Evolutionary conservation across 805 yeast genomes (phyloP).

Genomic region (Lipomyces sp.): DNA sequence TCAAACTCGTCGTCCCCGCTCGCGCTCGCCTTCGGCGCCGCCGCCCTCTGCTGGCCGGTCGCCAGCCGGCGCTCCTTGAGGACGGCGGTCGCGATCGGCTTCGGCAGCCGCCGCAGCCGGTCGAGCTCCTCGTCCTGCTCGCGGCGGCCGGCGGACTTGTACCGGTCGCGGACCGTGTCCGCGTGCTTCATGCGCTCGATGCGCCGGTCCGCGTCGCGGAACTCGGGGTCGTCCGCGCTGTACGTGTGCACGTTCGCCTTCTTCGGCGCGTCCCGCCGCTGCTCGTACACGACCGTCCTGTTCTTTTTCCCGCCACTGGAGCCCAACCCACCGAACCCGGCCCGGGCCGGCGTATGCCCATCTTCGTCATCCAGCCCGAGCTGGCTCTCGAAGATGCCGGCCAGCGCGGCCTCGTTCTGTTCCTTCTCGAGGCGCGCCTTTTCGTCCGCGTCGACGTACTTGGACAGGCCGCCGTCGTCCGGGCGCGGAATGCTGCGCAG

Average conservation of each 20-base stretch:
- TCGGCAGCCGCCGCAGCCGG: constrained; percentile 20
- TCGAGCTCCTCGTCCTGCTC: constrained; percentile 22
- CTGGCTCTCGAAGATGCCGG: constrained; percentile 19
- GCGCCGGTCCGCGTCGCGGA: constrained; percentile 14
- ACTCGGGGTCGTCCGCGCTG: constrained; percentile 17
- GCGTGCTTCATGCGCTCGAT: constrained; percentile 16
- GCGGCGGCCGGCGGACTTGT: constrained; percentile 4
- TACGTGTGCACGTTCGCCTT: constrained; percentile 6
- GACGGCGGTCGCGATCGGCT: constrained; percentile 13
- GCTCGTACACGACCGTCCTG: not conserved
- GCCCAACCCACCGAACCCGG: too few species aligned
- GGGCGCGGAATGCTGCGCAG: constrained; percentile 8
- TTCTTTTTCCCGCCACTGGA: not conserved
- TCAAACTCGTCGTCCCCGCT: too few species aligned
- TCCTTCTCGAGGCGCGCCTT: not conserved
- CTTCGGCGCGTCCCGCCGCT: not conserved
- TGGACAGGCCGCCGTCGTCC: constrained; percentile 15
- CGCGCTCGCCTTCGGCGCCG: too few species aligned
- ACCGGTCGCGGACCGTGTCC: constrained; percentile 20
- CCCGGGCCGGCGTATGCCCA: not conserved
- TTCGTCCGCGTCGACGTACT: constrained; percentile 13
- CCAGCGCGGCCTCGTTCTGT: constrained; percentile 6
- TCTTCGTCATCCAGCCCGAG: constrained; percentile 1
- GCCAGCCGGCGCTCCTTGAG: constrained; percentile 1
- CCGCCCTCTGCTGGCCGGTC: too few species aligned